Percentiles rank a stretch among this genome's conserved stretches.
Conservation (phyloP, 345 rosid species). For the Lumnitzera littorea region DNA sequence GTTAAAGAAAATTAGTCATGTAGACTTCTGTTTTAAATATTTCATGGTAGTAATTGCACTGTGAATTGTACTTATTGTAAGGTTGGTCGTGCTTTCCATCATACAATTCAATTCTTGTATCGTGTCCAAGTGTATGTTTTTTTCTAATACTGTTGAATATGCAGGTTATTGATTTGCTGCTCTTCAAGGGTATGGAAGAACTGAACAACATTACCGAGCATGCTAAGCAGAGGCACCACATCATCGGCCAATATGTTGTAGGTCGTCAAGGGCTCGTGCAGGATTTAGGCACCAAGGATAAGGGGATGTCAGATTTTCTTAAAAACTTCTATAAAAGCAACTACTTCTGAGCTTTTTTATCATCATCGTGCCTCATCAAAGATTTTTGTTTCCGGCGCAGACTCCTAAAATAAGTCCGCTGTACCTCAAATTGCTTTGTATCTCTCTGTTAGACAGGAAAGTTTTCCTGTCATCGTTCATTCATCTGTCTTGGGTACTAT, state of each 20-base stretch:
- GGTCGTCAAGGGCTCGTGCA: slow-evolving; percentile 65
- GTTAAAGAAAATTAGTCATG: no score
- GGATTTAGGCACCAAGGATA: slow-evolving; percentile 57
- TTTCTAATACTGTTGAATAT: not conserved
- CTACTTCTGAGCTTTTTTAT: slow-evolving; percentile 45
- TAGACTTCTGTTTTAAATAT: no score
- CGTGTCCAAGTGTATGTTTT: no score
- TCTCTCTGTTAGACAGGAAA: not conserved
- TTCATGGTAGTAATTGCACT: no score
- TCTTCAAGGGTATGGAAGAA: slow-evolving; percentile 95
- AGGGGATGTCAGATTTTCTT: slow-evolving; percentile 68
- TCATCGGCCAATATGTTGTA: slow-evolving; percentile 81
- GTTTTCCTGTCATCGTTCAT: no score
- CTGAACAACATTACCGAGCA: slow-evolving; percentile 72
- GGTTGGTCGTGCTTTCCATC: no score
- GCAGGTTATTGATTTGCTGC: slow-evolving; percentile 91
- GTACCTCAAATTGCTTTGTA: slow-evolving; percentile 1
- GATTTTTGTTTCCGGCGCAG: slow-evolving; percentile 4
- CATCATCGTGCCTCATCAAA: not conserved
- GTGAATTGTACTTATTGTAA: no score
- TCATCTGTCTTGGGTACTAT: no score
- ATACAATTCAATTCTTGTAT: no score
- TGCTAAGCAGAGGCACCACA: slow-evolving; percentile 98
- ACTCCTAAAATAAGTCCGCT: slow-evolving; percentile 20
- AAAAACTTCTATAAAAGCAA: slow-evolving; percentile 84